phyloP scores from a whole-genome alignment of 2,329 filamentous ascomycete species.

The Ascochyta lentis region DNA sequence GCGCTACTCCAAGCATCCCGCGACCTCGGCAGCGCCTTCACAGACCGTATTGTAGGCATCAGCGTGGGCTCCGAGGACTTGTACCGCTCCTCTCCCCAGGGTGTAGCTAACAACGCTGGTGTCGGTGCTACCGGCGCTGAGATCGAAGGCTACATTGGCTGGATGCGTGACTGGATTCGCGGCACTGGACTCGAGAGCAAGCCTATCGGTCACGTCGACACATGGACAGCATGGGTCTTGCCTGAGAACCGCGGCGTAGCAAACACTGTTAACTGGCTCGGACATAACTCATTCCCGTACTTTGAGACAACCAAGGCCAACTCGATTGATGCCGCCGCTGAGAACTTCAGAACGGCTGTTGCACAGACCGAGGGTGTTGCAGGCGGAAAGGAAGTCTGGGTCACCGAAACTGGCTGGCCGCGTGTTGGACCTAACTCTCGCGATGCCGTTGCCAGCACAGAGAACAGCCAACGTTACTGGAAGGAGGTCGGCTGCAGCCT shows the following conservation, averaged over 20 bases:
- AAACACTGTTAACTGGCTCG: constrained; percentile 75
- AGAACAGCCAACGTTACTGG: constrained; percentile 39
- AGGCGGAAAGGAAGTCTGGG: constrained; percentile 75
- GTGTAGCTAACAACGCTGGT: constrained; percentile 66
- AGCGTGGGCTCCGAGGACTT: constrained; percentile 83
- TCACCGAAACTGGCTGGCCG: constrained; percentile 88
- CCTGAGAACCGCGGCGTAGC: constrained; percentile 72
- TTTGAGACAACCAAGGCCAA: constrained; percentile 68
- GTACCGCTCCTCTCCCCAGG: constrained; percentile 65
- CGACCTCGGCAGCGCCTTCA: constrained; percentile 71
- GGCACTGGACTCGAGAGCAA: constrained; percentile 65
- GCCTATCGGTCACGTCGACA: constrained; percentile 83
- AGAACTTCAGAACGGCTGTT: constrained; percentile 71
- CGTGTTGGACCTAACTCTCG: constrained; percentile 32
- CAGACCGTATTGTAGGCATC: constrained; percentile 75
- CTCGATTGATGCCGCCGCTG: constrained; percentile 66
- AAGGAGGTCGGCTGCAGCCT: constrained; percentile 37
- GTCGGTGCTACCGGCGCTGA: constrained; percentile 67
- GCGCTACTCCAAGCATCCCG: constrained; percentile 73
- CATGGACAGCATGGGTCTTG: constrained; percentile 76
- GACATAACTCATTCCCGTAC: constrained; percentile 86
- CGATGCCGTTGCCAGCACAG: constrained; percentile 31
- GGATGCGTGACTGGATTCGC: constrained; percentile 68
- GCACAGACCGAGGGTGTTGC: constrained; percentile 64
- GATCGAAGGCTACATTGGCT: constrained; percentile 72